phyloP scores from a whole-genome alignment of 1,284 basidiomycete genomes.

The Tylopilus sp. region DNA sequence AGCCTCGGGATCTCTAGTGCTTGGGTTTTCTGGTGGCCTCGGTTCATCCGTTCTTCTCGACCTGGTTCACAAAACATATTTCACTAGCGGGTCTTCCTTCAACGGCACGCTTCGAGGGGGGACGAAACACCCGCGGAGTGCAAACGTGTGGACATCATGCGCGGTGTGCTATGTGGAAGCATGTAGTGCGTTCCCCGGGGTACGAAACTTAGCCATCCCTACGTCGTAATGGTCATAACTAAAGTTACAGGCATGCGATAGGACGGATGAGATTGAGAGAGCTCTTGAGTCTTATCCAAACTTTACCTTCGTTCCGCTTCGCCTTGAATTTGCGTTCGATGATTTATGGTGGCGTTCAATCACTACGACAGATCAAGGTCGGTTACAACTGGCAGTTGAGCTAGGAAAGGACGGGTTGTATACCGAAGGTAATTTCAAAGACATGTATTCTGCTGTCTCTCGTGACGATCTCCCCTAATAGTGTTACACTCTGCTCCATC shows the following conservation, averaged over 20 bases:
- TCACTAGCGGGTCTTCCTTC: constrained; percentile 34
- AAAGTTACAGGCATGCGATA: constrained; percentile 48
- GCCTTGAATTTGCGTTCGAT: constrained; percentile 72
- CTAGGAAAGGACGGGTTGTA: constrained; percentile 48
- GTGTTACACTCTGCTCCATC: constrained; percentile 30
- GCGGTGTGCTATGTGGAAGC: constrained; percentile 68
- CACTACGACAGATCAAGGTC: constrained; percentile 30
- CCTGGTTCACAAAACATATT: constrained; percentile 60
- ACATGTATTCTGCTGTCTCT: background rate
- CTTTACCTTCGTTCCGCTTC: constrained; percentile 57
- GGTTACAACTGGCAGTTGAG: constrained; percentile 40
- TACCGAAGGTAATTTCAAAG: constrained; percentile 24
- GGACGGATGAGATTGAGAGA: constrained; percentile 47
- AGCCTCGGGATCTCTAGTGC: constrained; percentile 60
- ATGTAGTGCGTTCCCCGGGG: constrained; percentile 57
- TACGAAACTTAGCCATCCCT: constrained; percentile 35
- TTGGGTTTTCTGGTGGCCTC: constrained; percentile 72
- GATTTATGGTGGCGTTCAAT: constrained; percentile 58
- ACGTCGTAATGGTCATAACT: constrained; percentile 13
- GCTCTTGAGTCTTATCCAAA: constrained; percentile 46
- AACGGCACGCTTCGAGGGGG: constrained; percentile 46
- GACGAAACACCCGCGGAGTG: constrained; percentile 61
- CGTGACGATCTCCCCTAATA: constrained; percentile 23
- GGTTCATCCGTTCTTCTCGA: constrained; percentile 72
- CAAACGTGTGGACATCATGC: constrained; percentile 59